Percentiles rank a stretch among this genome's conserved stretches.
phyloP scores from a whole-genome alignment of 2,329 filamentous ascomycete species.

The Cercospora berteroae region DNA sequence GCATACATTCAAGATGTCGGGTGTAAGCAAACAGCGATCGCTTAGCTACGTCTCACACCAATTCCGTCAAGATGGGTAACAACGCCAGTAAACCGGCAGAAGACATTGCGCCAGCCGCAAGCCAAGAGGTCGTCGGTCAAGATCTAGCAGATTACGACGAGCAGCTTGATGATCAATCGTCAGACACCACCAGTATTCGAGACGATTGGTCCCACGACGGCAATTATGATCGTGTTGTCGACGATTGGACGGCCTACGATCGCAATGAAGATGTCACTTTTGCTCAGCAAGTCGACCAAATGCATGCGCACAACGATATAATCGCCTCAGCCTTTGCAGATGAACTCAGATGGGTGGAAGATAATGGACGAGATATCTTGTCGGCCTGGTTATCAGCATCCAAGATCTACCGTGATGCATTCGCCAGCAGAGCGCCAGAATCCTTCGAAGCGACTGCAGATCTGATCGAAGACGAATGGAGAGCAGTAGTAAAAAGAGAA shows the following conservation, averaged over 20 bases:
- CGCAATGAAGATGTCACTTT: not conserved
- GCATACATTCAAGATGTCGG: not conserved
- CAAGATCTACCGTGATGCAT: not conserved
- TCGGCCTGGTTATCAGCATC: constrained; percentile 5
- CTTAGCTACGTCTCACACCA: not conserved
- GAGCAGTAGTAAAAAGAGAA: not conserved
- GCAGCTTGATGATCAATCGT: not conserved
- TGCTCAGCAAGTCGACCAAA: not conserved
- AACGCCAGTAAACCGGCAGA: not conserved
- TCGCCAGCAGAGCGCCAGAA: not conserved
- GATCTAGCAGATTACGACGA: not conserved
- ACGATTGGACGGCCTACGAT: not conserved
- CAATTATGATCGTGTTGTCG: not conserved
- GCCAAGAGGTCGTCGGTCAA: not conserved
- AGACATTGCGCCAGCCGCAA: not conserved
- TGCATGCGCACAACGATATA: not conserved
- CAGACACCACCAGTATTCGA: not conserved
- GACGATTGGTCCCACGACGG: not conserved
- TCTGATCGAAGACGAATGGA: not conserved
- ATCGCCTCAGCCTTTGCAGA: not conserved
- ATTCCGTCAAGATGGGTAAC: not conserved
- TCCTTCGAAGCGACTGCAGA: not conserved
- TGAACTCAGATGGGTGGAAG: not conserved
- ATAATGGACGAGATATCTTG: not conserved
- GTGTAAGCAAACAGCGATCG: not conserved